Evolutionary conservation across 257 asterid species (phyloP).

Genomic region (Nicotiana tomentosiformis): DNA sequence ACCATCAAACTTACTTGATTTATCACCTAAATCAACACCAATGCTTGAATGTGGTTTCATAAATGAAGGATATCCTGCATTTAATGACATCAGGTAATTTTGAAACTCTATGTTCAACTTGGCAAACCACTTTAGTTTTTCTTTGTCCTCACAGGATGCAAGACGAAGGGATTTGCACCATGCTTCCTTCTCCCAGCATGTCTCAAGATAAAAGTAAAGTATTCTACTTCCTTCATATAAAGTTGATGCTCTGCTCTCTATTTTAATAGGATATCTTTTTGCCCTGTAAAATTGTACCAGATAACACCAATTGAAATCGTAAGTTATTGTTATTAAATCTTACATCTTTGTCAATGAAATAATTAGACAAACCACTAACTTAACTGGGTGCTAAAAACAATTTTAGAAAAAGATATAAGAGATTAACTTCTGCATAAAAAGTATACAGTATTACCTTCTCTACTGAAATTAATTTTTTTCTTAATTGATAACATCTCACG

Average conservation of each 20-base stretch:
- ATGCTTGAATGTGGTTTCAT: constrained; percentile 52
- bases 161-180: constrained; percentile 98
- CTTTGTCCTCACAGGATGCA: constrained; percentile 62
- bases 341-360: constrained; percentile 31
- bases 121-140: constrained; percentile 51
- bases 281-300: constrained; percentile 66
- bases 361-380: neutral
- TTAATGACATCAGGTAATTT: constrained; percentile 57
- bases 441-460: neutral
- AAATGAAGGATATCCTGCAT: constrained; percentile 78
- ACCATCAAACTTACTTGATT: constrained; percentile 58
- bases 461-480: neutral
- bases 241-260: constrained; percentile 62
- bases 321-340: constrained; percentile 39
- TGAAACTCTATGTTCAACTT: constrained; percentile 61
- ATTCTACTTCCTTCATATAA: constrained; percentile 63
- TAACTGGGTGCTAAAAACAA: neutral
- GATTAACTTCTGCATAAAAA: neutral
- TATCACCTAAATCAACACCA: constrained; percentile 47
- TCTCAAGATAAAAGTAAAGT: constrained; percentile 69
- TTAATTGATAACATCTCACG: neutral
- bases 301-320: constrained; percentile 35
- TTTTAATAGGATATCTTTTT: constrained; percentile 79
- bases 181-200: constrained; percentile 95
- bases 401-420: neutral